Percentiles rank a stretch among this genome's conserved stretches.
Evolutionary conservation across 768 basidiomycete genomes (phyloP).

Genomic region (Lyophyllum decastes): DNA sequence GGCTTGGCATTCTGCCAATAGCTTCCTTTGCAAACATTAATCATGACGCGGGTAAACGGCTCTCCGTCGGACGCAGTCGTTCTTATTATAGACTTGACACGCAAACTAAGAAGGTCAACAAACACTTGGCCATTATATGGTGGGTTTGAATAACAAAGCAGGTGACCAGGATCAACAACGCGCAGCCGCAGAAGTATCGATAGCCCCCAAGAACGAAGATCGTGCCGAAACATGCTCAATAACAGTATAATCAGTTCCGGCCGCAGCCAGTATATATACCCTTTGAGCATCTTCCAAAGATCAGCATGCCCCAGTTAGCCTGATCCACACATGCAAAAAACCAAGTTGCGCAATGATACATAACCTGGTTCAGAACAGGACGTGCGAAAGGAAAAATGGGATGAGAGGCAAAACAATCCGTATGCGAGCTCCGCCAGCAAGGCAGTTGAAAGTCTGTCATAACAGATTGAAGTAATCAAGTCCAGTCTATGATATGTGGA

Average conservation of each 20-base stretch:
- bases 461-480: slow-evolving; percentile 10
- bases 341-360: not conserved
- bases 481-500: slow-evolving; percentile 19
- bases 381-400: not conserved
- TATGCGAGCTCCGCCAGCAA: not conserved
- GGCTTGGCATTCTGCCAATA: not conserved
- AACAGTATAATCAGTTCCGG: not conserved
- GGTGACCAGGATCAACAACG: not conserved
- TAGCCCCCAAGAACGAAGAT: not conserved
- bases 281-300: not conserved
- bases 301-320: not conserved
- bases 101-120: not conserved
- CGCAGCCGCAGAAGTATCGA: not conserved
- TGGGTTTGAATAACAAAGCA: not conserved
- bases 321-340: not conserved
- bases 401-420: not conserved
- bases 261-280: not conserved
- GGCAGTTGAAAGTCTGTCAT: slow-evolving; percentile 4
- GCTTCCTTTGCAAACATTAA: not conserved
- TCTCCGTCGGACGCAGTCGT: slow-evolving; percentile 12
- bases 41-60: slow-evolving; percentile 11
- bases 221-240: not conserved
- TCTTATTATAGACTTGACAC: slow-evolving; percentile 5
- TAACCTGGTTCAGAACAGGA: not conserved
- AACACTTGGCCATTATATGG: not conserved